Evolutionary conservation across 2,329 filamentous ascomycete genomes (phyloP), one percentile per base, ranked within the genome.

Genomic region (Aureobasidium sp.): DNA sequence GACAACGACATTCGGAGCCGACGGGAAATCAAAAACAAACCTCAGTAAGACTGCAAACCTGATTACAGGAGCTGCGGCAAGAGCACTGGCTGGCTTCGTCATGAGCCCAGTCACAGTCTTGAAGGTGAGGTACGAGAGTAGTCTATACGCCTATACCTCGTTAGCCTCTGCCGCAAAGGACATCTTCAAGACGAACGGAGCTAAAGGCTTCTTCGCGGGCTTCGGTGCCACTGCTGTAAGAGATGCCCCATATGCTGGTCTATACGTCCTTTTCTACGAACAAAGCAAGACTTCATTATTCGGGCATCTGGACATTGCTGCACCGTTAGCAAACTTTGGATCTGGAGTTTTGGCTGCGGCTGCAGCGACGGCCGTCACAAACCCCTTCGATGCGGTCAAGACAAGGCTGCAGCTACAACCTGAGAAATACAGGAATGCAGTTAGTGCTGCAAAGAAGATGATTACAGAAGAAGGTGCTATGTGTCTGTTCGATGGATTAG

Each of bases 61-160:
- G 24, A 78, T 89, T 13, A 92, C 93, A 0, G 94, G 94, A 10
- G 92, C 92, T 7, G 80, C 86, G 20, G 92, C 94, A 27, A 84
- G 94, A 59, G 92, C 91, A 1, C 87, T 89, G 59, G 93, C 93
- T 0, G 94, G 94, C 41, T 89, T 97, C 71, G 78, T 95, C 50
- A 85, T 97, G 76, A 97, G 97, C 90, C 94, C 94, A 1, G 84
- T 97, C 64, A 99, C 94, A 1, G 88, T 99, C 48, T 87, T 99
- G 70, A 99, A 99, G 73, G 94, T 97, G 47, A 89, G 94, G 48
- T 97, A 96, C 72, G 94, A 99, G 75, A 93, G 88, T 29, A 92
- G 83, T 65, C 79, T 93, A 47, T 99, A 97, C 77, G 78, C 84
- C 3, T 97, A 97, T 77, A 82, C 82, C 27, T 93, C 90, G 1